Evolutionary conservation across 2,329 filamentous ascomycete species (phyloP).

Genomic region (Neofusicoccum ribis): DNA sequence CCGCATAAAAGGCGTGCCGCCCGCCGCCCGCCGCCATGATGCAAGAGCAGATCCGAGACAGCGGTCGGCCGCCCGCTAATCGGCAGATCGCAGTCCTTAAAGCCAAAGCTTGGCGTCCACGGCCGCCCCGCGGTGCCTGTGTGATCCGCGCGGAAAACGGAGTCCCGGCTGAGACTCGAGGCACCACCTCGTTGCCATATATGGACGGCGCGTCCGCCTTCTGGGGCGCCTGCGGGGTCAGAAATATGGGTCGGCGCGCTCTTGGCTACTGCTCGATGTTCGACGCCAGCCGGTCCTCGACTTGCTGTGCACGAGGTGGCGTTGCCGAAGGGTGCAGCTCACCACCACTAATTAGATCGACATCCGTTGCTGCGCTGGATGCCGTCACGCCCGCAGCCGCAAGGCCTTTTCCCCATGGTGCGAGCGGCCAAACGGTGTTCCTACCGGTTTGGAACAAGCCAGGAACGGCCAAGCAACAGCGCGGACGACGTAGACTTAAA

Average conservation of each 20-base stretch:
- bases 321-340: background rate
- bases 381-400: background rate
- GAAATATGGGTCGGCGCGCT: background rate
- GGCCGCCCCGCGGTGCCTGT: background rate
- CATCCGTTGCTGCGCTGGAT: background rate
- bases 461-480: background rate
- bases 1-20: background rate
- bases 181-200: background rate
- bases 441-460: background rate
- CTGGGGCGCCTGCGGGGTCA: conserved; percentile 9
- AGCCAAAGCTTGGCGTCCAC: conserved; percentile 3
- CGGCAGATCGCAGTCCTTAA: background rate
- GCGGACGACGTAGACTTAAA: background rate
- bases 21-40: background rate
- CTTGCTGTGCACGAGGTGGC: background rate
- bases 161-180: conserved; percentile 4
- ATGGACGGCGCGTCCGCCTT: background rate
- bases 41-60: background rate
- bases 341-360: background rate
- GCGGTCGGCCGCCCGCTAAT: background rate
- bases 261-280: conserved; percentile 1
- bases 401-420: background rate
- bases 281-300: background rate
- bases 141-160: conserved; percentile 8
- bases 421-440: background rate